phyloP scores from a whole-genome alignment of 2,329 filamentous ascomycete species.

The Aureobasidium sp. region DNA sequence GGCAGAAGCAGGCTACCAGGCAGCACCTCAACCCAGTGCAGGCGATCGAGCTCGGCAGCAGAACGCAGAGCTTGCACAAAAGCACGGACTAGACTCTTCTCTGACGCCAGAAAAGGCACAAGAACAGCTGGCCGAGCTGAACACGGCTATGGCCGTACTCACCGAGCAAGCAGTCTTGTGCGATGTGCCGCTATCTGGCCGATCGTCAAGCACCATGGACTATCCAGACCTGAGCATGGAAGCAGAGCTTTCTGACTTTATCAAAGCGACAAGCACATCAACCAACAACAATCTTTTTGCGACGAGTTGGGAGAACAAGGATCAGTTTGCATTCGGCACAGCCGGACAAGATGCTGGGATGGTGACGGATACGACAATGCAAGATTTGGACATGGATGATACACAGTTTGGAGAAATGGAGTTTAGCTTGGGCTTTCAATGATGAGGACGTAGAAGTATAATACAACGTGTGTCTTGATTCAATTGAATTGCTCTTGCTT shows the following conservation, averaged over 20 bases:
- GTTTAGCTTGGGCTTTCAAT: constrained; percentile 1
- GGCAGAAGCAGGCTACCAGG: constrained; percentile 1
- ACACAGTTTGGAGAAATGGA: constrained; percentile 5
- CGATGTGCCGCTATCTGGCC: background rate
- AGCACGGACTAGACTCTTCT: background rate
- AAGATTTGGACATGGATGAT: constrained; percentile 6
- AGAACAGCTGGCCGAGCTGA: constrained; percentile 3
- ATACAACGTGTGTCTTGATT: background rate
- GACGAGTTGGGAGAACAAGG: background rate
- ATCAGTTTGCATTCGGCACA: background rate
- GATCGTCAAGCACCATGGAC: background rate
- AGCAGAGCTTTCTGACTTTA: background rate
- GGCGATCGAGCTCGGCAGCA: constrained; percentile 4
- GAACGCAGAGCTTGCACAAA: background rate
- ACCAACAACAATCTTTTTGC: background rate
- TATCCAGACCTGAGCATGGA: background rate
- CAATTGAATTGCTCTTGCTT: background rate
- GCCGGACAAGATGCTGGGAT: background rate
- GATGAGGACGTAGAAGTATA: background rate
- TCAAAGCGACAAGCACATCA: background rate
- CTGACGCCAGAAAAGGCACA: constrained; percentile 4
- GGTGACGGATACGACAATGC: constrained; percentile 1
- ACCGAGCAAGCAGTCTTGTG: background rate
- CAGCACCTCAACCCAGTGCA: background rate
- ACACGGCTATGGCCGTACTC: constrained; percentile 2